A percentile compares a stretch with the other conserved stretches of the same genome.
phyloP scores from a whole-genome alignment of 495 filamentous ascomycete genomes.

The Patellaria atrata region DNA sequence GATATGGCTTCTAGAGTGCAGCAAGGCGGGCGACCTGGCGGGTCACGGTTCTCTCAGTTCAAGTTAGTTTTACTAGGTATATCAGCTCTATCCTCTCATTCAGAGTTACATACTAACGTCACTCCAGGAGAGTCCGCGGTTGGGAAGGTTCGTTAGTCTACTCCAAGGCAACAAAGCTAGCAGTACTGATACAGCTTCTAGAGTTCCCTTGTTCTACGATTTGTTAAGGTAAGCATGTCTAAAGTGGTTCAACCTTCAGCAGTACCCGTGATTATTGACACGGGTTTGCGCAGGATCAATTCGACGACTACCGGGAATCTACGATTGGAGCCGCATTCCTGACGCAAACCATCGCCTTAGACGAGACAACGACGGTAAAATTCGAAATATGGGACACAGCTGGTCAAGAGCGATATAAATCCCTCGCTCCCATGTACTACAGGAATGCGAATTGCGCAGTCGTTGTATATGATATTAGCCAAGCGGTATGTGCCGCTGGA shows the following conservation, averaged over 20 bases:
- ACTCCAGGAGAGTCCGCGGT: conserved; percentile 97
- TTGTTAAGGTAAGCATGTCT: conserved; percentile 65
- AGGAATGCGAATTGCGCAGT: conserved; percentile 97
- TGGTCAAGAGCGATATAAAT: conserved; percentile 97
- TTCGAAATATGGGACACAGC: conserved; percentile 99
- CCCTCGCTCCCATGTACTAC: conserved; percentile 98
- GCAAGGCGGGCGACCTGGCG: conserved; percentile 60
- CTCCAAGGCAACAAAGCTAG: conserved; percentile 16
- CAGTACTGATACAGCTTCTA: conserved; percentile 24
- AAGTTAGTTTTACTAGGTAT: conserved; percentile 92
- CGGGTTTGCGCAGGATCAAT: conserved; percentile 77
- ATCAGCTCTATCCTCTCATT: conserved; percentile 29
- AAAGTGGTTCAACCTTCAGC: not conserved
- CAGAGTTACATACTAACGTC: no score
- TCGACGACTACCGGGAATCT: conserved; percentile 97
- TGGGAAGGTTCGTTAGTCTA: conserved; percentile 57
- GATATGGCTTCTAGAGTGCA: conserved; percentile 72
- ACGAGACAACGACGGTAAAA: conserved; percentile 96
- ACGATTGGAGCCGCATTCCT: conserved; percentile 98
- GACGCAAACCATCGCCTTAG: conserved; percentile 94
- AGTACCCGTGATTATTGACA: no score
- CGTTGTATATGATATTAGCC: conserved; percentile 97
- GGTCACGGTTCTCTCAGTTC: conserved; percentile 86
- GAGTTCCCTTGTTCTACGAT: conserved; percentile 94
- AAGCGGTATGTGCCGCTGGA: conserved; percentile 57